Evolutionary conservation across 2,329 filamentous ascomycete genomes (phyloP), one percentile per base, ranked within the genome.

Genomic region (Byssochlamys sp.): DNA sequence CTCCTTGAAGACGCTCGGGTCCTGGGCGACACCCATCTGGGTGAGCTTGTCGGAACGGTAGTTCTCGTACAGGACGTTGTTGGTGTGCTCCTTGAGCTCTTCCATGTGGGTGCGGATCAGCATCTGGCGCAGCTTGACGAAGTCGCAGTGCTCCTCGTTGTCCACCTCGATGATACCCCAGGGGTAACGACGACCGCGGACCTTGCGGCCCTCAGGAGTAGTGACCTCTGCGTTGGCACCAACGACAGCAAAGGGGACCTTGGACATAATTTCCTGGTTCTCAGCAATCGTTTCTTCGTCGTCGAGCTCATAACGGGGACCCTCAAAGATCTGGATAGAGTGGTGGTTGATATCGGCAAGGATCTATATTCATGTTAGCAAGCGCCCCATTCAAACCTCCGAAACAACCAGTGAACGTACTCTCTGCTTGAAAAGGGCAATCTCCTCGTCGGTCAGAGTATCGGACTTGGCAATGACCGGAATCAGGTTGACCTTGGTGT

Each of bases 211-310:
- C 73, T 97, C 92, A 59, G 89, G 82, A 61, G 88, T 94, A 63
- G 86, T 87, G 67, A 99, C 91, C 78, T 99, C 94, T 67, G 89
- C 86, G 75, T 95, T 97, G 66, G 94, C 92, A 79, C 94, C 94
- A 62, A 99, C 94, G 66, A 99, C 91, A 55, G 94, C 94, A 69
- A 99, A 99, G 48, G 94, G 94, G 59, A 99, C 92, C 84, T 97
- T 97, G 74, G 92, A 96, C 91, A 99, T 94, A 76, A 99, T 99
- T 81, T 99, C 94, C 76, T 95, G 94, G 84, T 99, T 99, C 84
- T 99, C 94, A 27, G 94, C 94, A 74, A 99, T 96, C 39, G 94
- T 99, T 83, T 99, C 94, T 78, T 99, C 94, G 66, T 99, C 94
- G 71, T 99, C 94, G 62, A 97, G 88, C 79, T 99, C 94, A 77